These are phyloP conservation scores for Phytopythium sindhum DNA, from an alignment of 352 stramenopile genomes.

Conservation along the genomic window DNA sequence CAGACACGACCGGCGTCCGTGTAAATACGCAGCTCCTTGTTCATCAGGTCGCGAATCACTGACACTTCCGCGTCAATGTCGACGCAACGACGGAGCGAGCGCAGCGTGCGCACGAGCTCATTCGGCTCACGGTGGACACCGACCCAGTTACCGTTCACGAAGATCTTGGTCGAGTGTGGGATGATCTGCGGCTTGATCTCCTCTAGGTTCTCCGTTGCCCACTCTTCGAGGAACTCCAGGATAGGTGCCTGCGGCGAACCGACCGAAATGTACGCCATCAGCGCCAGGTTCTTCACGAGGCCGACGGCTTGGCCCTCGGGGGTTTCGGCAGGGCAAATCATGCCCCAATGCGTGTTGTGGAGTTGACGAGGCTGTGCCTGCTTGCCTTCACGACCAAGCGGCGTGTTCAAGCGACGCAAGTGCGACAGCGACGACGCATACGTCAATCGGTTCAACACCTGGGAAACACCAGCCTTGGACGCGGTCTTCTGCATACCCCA, in stretches of 20 bases:
- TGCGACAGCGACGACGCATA: slow-evolving; percentile 99
- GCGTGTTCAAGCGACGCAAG: slow-evolving; percentile 98
- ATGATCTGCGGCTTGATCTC: slow-evolving; percentile 98
- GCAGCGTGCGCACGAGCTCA: slow-evolving; percentile 94
- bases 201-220: slow-evolving; percentile 97
- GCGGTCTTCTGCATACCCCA: slow-evolving; percentile 95
- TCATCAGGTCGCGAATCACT: slow-evolving; percentile 97
- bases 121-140: slow-evolving; percentile 98
- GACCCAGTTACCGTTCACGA: slow-evolving; percentile 99
- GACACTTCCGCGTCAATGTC: slow-evolving; percentile 99
- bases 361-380: slow-evolving; percentile 98
- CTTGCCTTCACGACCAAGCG: slow-evolving; percentile 98
- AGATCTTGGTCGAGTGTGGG: slow-evolving; percentile 98
- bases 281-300: slow-evolving; percentile 98
- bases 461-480: slow-evolving; percentile 97
- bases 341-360: slow-evolving; percentile 99
- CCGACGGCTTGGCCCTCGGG: slow-evolving; percentile 94
- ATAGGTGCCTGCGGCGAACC: slow-evolving; percentile 93
- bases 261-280: slow-evolving; percentile 99
- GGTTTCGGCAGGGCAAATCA: slow-evolving; percentile 98
- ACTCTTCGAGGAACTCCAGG: slow-evolving; percentile 98
- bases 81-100: slow-evolving; percentile 92
- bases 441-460: slow-evolving; percentile 99
- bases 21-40: slow-evolving; percentile 99
- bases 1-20: slow-evolving; percentile 99